Percentiles rank a stretch among this genome's conserved stretches.
Evolutionary conservation across 768 basidiomycete genomes (phyloP).

Genomic region (Leccinum barrowsii): DNA sequence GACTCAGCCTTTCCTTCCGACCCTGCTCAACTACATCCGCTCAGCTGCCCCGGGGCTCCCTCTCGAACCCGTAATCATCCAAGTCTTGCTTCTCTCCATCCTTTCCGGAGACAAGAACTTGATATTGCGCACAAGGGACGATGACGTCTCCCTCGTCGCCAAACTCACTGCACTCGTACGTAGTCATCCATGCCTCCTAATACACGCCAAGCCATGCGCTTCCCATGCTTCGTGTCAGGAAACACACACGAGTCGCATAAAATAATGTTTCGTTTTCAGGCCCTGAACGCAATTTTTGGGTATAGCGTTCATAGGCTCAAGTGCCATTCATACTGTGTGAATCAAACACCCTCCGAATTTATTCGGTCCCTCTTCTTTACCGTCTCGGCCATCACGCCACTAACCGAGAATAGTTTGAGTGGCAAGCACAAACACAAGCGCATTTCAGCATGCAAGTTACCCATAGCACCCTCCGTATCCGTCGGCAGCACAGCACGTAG

Average conservation of each 20-base stretch:
- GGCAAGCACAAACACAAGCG: conserved; percentile 20
- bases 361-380: conserved; percentile 39
- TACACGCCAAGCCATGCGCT: conserved; percentile 4
- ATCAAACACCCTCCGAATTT: conserved; percentile 25
- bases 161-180: conserved; percentile 56
- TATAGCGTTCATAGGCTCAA: conserved; percentile 55
- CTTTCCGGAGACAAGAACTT: conserved; percentile 61
- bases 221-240: conserved; percentile 2
- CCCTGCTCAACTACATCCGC: conserved; percentile 45
- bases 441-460: conserved; percentile 15
- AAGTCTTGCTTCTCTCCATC: conserved; percentile 63
- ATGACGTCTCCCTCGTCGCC: conserved; percentile 58
- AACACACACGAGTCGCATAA: conserved; percentile 1
- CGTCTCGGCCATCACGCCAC: conserved; percentile 16
- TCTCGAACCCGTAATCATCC: conserved; percentile 59
- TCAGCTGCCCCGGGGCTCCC: conserved; percentile 46
- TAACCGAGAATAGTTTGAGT: conserved; percentile 9
- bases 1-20: conserved; percentile 46
- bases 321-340: conserved; percentile 31
- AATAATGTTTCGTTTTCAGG: conserved; percentile 37
- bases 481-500: conserved; percentile 23
- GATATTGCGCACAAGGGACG: conserved; percentile 60
- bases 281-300: conserved; percentile 57
- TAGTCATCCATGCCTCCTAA: neutral
- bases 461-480: conserved; percentile 13